Base-by-base conservation (phyloP, 148 eudicot species). In the Bassia scoparia region DNA sequence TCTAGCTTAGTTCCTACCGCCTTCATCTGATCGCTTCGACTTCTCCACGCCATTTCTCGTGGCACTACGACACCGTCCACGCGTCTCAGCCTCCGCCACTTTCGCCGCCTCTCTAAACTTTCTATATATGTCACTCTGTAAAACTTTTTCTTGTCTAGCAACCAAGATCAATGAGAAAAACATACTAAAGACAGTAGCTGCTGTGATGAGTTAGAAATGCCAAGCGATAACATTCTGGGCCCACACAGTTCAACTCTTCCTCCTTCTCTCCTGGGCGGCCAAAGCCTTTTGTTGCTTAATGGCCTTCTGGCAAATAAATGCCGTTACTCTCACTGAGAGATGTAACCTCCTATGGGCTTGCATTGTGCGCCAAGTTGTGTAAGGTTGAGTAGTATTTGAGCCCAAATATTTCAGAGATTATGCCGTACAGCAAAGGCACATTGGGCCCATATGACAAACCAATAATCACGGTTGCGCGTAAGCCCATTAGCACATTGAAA, bases 371-470 rank as follows among this genome's bases (percentile, higher is more conserved):
- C 86, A 80, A 76, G 46, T 80, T 83, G 59, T 74, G 61, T 21
- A 83, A 58, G 10, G 86, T 83, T n/a, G 86, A 61, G 70, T 83
- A 83, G 41, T 81, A 79, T 34, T 81, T 83, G 14, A 83, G 84
- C 80, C 86, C 86, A 75, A 74, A 83, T 0, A 83, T 30, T 34
- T 83, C 86, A 1, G 86, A 83, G 15, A 83, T 81, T 17, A 83
- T 83, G 27, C 79, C 82, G 29, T 64, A 83, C n/a, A 83, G 69
- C 12, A 83, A 67, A 1, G 86, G 81, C 86, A 84, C 85, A 82
- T 34, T 79, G 80, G 27, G 85, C 85, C 26, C 85, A 82, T n/a
- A 79, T 79, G 60, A 72, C 72, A 68, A 82, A 82, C 41, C 85
- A 53, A 82, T 82, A 21, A 82, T 58, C 27, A 82, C 75, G 1